phyloP scores from a whole-genome alignment of 441 rosid species.

The Sinapis alba region DNA sequence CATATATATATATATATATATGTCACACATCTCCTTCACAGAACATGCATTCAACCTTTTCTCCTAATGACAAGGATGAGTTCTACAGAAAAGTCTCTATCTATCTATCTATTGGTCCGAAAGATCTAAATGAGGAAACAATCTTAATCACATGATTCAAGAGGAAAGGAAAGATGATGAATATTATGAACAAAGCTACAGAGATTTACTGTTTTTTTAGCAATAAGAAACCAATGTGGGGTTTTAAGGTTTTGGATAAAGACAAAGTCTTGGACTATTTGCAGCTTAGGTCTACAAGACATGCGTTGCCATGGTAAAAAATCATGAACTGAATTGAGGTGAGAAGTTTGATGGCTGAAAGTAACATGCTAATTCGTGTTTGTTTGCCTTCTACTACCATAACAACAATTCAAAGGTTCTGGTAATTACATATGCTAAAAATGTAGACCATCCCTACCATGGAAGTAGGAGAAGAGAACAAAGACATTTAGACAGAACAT shows the following conservation, averaged over 20 bases:
- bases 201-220: conserved; percentile 9
- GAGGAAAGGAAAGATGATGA: background rate
- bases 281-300: background rate
- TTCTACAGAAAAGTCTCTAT: conserved; percentile 16
- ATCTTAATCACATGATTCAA: background rate
- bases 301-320: background rate
- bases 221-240: conserved; percentile 3
- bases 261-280: background rate
- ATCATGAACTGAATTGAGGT: background rate
- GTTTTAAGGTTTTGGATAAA: background rate
- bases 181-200: conserved; percentile 1
- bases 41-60: conserved; percentile 38
- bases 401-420: background rate
- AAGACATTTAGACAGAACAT: too few relatives aligned
- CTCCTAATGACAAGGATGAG: conserved; percentile 27
- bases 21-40: conserved; percentile 27
- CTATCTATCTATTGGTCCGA: conserved; percentile 1
- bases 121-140: background rate
- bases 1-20: background rate
- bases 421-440: background rate
- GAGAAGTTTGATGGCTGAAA: background rate
- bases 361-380: background rate
- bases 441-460: too few relatives aligned
- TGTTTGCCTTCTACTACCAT: conserved; percentile 12
- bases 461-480: too few relatives aligned